phyloP scores from a whole-genome alignment of 2,329 filamentous ascomycete species.

The Fusarium hainanense region DNA sequence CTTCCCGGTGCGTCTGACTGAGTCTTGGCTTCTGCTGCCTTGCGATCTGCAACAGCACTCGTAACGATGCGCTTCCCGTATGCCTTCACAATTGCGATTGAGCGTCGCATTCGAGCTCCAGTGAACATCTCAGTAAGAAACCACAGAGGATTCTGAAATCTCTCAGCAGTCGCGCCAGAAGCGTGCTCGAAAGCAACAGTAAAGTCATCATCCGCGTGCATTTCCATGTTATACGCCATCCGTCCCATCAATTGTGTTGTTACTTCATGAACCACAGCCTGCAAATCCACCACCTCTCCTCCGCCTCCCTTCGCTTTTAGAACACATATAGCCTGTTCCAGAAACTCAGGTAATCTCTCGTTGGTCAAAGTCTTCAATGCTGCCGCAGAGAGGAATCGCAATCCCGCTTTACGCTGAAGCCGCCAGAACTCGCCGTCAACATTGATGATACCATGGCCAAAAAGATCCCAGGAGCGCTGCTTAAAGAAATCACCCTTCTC shows the following conservation, averaged over 20 bases:
- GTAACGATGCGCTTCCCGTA: conserved; percentile 69
- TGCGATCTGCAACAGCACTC: conserved; percentile 59
- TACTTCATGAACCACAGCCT: conserved; percentile 70
- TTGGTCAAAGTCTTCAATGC: conserved; percentile 69
- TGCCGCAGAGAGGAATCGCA: conserved; percentile 67
- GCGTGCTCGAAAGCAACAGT: conserved; percentile 70
- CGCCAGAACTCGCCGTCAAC: conserved; percentile 72
- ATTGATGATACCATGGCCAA: conserved; percentile 75
- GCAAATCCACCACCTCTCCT: conserved; percentile 61
- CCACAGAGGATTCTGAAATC: conserved; percentile 75
- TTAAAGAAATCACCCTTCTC: conserved; percentile 72
- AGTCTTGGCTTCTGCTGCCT: conserved; percentile 6
- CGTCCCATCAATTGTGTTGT: conserved; percentile 74
- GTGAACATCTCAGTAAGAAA: conserved; percentile 66
- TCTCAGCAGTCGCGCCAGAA: conserved; percentile 67
- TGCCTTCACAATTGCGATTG: conserved; percentile 61
- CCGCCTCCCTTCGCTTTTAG: conserved; percentile 51
- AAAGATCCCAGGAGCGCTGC: conserved; percentile 69
- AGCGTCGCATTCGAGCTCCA: conserved; percentile 57
- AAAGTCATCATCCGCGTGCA: conserved; percentile 70
- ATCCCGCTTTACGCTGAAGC: conserved; percentile 70
- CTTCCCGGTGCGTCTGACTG: conserved; percentile 59
- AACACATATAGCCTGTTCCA: conserved; percentile 55
- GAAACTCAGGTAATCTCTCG: conserved; percentile 65
- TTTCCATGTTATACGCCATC: conserved; percentile 77